phyloP scores from a whole-genome alignment of 805 yeast genomes.

The Zygosaccharomyces siamensis region DNA sequence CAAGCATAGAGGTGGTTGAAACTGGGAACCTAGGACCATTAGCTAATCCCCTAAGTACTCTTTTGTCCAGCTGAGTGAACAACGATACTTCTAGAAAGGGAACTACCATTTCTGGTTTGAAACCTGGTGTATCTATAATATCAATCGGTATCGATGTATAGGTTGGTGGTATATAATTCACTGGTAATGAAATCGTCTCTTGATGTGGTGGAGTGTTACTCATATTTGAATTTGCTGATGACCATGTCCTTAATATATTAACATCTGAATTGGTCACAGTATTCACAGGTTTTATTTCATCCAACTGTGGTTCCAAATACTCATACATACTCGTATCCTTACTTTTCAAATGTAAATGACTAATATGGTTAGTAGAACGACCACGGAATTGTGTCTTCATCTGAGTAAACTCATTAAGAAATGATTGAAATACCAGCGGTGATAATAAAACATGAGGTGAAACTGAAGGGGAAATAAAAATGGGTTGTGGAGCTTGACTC shows the following conservation, averaged over 20 bases:
- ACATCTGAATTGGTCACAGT: conserved; percentile 16
- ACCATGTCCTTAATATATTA: conserved; percentile 14
- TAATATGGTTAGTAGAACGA: conserved; percentile 17
- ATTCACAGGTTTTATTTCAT: conserved; percentile 5
- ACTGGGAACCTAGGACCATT: conserved; percentile 58
- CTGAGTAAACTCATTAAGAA: conserved; percentile 22
- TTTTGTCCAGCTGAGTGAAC: conserved; percentile 55
- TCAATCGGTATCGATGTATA: conserved; percentile 61
- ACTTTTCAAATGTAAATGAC: conserved; percentile 10
- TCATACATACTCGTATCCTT: conserved; percentile 13
- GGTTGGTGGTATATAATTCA: conserved; percentile 43
- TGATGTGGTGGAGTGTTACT: conserved; percentile 1
- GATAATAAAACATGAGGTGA: conserved; percentile 34
- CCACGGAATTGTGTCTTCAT: conserved; percentile 16
- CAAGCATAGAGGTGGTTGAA: conserved; percentile 60
- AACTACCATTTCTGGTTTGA: conserved; percentile 58
- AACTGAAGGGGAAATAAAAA: conserved; percentile 31
- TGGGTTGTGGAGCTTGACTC: conserved; percentile 25
- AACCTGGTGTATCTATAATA: conserved; percentile 70
- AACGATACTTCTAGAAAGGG: conserved; percentile 74
- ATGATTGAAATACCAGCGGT: conserved; percentile 38
- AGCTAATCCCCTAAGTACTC: conserved; percentile 56
- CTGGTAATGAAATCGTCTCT: conserved; percentile 13
- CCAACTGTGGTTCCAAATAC: conserved; percentile 8
- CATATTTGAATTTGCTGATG: conserved; percentile 2